Evolutionary conservation across 148 eudicot genomes (phyloP), one percentile per base, ranked within the genome.

Genomic region (Camellia japonica): DNA sequence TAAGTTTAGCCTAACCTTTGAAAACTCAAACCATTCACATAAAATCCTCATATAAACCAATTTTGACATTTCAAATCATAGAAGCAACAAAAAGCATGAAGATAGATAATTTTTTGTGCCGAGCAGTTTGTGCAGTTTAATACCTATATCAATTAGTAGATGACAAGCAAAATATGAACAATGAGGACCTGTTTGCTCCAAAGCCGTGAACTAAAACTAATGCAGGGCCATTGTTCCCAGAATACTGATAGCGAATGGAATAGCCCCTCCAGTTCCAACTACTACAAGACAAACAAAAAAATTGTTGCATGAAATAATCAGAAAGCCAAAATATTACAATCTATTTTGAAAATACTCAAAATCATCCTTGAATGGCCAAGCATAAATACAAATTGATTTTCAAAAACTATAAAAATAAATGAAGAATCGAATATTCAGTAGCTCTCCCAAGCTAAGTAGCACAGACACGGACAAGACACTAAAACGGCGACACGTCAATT

Each of bases 131-230:
- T 51, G 74, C 49, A 65, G 70, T 59, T 30, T 80, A 66, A 73
- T 84, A 83, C 83, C 87, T 83, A 90, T 60, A 78, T 80, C 76
- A 87, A 54, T 80, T 62, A 86, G 82, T 79, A 69, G 87, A 82
- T 20, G 73, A 65, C 83, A 81, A 80, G 79, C 76, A 80, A 63
- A 78, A 76, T 80, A 58, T 80, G 79, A 80, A 54, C 75, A 80
- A 78, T 80, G 80, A 70, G 58, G 71, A 95, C 98, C 99, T 96
- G 98, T 96, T 96, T 77, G 99, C 99, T 83, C 99, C 99, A 84
- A 96, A 96, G 56, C 99, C 99, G 75, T 96, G 99, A 84, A 96
- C 81, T 71, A 93, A 83, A 82, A 96, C 89, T 56, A 96, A 82
- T 7, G 98, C 93, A 71, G 98, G 98, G 47, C 98, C 99, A 71